Evolutionary conservation across 169 alveolate genomes (phyloP), one percentile per base, ranked within the genome.

Genomic region (Fabrea salina): DNA sequence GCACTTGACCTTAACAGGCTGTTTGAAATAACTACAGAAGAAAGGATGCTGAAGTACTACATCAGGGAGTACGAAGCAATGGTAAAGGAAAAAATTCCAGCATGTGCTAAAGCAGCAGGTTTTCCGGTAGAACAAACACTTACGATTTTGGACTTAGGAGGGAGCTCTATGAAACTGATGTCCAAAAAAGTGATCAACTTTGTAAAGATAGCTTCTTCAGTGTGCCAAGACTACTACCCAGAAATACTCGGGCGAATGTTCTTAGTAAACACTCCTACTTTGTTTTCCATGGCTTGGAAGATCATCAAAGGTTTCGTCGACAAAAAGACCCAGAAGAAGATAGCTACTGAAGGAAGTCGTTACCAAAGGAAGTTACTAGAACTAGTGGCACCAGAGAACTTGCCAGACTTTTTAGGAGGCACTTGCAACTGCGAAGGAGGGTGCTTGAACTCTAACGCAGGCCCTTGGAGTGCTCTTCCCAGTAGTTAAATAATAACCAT

Each of bases 191-290:
- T 86, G 16, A 79, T 79, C 53, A 88, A 74, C 11, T 89, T 92
- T 57, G 82, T 92, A 7, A 39, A 84, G 57, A 30, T 88, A 6
- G 91, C 94, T 1, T 66, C 97, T 4, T 54, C 82, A 47, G 81
- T 96, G 16, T 96, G 96, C 22, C 96, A 94, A 74, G 95, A 96
- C 83, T 92, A 95, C 83, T 96, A 95, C 79, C 99, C 99, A 7
- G 98, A 96, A 80, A 83, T 92, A 19, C 86, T 96, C 75, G 98
- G 98, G 19, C 83, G 88, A 67, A 87, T 94, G 95, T 85, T 91
- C 22, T 88, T 96, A 58, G 90, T 95, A 32, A 96, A 96, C 82
- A 95, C 98, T 33, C 96, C 97, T 25, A 86, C 91, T 79, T 80
- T 96, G 19, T 96, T 96, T 85, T 82, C 96, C 16, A 95, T 93